Base-by-base conservation (phyloP, 169 alveolate genomes). In the Cryptosporidium bovis region DNA sequence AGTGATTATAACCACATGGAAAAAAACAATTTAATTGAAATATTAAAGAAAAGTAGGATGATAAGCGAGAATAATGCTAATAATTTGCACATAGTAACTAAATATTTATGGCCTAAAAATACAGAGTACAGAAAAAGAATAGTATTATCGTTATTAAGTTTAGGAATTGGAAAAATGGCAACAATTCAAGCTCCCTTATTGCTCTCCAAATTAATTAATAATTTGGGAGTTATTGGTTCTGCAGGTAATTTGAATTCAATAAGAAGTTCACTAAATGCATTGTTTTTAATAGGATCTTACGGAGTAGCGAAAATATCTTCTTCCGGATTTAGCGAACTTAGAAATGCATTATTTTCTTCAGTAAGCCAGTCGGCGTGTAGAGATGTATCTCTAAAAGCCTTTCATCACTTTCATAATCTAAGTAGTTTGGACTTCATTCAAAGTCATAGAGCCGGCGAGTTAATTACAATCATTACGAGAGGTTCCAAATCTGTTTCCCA, bases 131-230 rank as follows among this genome's bases (percentile, higher is more conserved):
- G 65, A 77, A 56, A 24, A 48, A 77, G 87, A 77, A 62, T 77
- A 10, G 20, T 77, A 16, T 62, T 56, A 27, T 56, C 87, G 6
- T 24, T 62, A 44, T 6, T 62, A 24, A 77, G 87, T 33, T 40
- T 77, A 29, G 71, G 77, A 8, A 82, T 87, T 8, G 92, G 93
- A n/a, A 91, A 91, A 66, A 27, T 90, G 27, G 90, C 85, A 8
- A 91, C 94, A 48, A 83, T 90, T 31, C 93, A 90, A 58, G 94
- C 92, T 20, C 94, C 94, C 1, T 58, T 91, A 18, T 71, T 90
- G 50, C 83, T 91, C 58, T 90, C 92, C 56, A 55, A 53, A 34
- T 68, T 91, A 20, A 84, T 91, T 33, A 91, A 91, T 58, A 56
- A 24, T 77, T 67, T 89, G 60, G 82, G 68, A 58, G 29, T 8